These are phyloP conservation scores for Populus hybrid DNA, from an alignment of 441 rosid genomes.

Conservation along the genomic window DNA sequence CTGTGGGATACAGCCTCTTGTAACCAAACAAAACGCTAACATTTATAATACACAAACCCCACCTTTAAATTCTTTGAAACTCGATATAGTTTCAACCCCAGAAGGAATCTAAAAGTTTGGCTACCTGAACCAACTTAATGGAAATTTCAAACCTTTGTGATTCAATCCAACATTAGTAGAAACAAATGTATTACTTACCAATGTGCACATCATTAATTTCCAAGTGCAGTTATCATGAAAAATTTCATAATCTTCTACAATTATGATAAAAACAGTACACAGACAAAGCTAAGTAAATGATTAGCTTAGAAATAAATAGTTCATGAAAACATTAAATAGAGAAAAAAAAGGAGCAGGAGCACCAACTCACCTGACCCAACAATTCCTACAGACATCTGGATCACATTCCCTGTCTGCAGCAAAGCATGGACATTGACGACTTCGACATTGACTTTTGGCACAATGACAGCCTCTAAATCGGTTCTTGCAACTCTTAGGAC, in stretches of 20 bases:
- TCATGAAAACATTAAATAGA: neutral
- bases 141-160: neutral
- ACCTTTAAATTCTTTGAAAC: neutral
- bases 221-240: neutral
- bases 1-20: neutral
- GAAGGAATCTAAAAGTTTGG: neutral
- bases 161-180: neutral
- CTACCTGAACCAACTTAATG: neutral
- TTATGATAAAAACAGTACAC: neutral
- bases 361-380: constrained; percentile 90
- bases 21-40: neutral
- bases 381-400: constrained; percentile 98
- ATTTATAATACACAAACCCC: neutral
- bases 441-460: constrained; percentile 98
- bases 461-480: constrained; percentile 99
- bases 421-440: constrained; percentile 99
- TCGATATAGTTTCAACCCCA: neutral
- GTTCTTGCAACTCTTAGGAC: constrained; percentile 97
- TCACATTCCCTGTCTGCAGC: constrained; percentile 99
- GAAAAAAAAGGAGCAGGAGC: neutral
- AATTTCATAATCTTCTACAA: neutral
- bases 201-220: neutral
- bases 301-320: neutral
- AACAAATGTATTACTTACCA: neutral
- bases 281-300: neutral